phyloP scores from a whole-genome alignment of 2,329 filamentous ascomycete genomes.

The Clarireedia monteithiana region DNA sequence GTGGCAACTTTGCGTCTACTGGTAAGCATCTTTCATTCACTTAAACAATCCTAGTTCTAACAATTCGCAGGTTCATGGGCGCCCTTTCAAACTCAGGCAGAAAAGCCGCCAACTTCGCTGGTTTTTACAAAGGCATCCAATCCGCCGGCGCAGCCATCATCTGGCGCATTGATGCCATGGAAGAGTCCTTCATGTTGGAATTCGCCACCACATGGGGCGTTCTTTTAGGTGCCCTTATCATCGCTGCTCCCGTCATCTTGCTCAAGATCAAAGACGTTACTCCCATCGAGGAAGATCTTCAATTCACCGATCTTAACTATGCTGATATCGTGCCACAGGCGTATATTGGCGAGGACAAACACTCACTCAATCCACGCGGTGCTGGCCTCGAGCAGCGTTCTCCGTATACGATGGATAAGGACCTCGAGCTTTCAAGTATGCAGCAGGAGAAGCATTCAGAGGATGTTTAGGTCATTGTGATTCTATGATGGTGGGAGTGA shows the following conservation, averaged over 20 bases:
- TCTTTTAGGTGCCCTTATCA: constrained; percentile 61
- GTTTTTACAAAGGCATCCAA: constrained; percentile 82
- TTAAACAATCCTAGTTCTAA: constrained; percentile 26
- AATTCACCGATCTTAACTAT: constrained; percentile 77
- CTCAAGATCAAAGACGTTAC: constrained; percentile 73
- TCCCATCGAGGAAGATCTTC: constrained; percentile 67
- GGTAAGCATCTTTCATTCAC: constrained; percentile 55
- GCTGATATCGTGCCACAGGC: constrained; percentile 47
- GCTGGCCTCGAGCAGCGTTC: neutral
- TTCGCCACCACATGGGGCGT: constrained; percentile 71
- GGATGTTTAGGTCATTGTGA: neutral
- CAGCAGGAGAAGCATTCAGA: neutral
- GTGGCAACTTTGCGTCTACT: constrained; percentile 86
- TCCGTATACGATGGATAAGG: neutral
- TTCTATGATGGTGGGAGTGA: too few relatives aligned
- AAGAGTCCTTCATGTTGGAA: constrained; percentile 58
- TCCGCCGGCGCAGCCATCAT: constrained; percentile 71
- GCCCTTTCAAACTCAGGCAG: constrained; percentile 82
- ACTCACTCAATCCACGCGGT: neutral
- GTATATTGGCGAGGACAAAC: neutral
- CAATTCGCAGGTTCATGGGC: constrained; percentile 67
- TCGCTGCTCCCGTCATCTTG: constrained; percentile 71
- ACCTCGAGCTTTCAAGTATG: neutral
- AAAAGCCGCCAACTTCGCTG: constrained; percentile 81
- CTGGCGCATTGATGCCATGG: constrained; percentile 57